Base-by-base conservation (phyloP, 1,139 yeast genomes). In the Nakaseomyces kungkrabaensis region DNA sequence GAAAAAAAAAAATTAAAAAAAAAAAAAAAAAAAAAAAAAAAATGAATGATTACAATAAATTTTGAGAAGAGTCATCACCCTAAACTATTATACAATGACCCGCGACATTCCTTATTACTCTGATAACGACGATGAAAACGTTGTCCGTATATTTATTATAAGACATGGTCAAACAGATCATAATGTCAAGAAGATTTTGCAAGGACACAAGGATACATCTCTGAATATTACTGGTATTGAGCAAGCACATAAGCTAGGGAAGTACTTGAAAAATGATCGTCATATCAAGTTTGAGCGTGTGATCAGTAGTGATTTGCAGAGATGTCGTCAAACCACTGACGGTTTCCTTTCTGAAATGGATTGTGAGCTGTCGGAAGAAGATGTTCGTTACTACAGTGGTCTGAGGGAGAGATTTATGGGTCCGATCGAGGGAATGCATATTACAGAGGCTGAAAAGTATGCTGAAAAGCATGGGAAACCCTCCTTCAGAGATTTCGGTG, bases 391-490 rank as follows among this genome's bases (percentile, higher is more conserved):
- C 29, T 61, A 62, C 7, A 37, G 55, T 5, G 73, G 73, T 31
- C 70, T 86, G 44, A 74, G 97, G 52, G 97, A 89, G 62, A 71
- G 96, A 46, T 67, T 71, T 51, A 86, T 89, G 95, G 97, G 96
- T 1, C 75, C 71, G 11, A 76, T 82, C 26, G 88, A 89, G 63
- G 95, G 95, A 2, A 79, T 85, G 86, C 70, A 72, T 45, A 70
- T 85, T 27, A 66, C 63, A 26, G 92, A 84, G 45, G 97, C 96
- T 1, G 70, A 77, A 25, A 73, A 62, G 1, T 70, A 75, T 58
- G 86, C 86, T 1, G 71, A 67, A 26, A 60, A 66, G 22, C 75
- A 70, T 49, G 81, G 81, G 1, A 69, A 69, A 42, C 65, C 66
- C 11, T 59, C 69, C 3, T 74, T 72, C 53, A 71, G 69, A 50